Conservation (phyloP, 225 moss, liverwort and hornwort genomes). For the Bryum argenteum region DNA sequence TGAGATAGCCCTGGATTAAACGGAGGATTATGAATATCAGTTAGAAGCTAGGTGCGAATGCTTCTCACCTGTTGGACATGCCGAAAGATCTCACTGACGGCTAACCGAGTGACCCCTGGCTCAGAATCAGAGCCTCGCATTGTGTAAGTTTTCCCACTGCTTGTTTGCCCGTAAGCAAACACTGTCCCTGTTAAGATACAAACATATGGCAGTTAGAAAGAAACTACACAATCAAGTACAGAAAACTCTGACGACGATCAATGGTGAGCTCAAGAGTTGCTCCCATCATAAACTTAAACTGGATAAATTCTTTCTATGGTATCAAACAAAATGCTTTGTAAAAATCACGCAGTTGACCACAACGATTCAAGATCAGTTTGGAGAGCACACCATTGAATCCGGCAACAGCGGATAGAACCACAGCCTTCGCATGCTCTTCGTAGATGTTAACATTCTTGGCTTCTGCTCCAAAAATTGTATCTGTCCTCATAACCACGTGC, state of each 20-base stretch:
- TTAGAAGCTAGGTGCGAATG: constrained; percentile 2
- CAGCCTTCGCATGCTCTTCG: constrained; percentile 75
- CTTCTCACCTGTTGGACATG: constrained; percentile 60
- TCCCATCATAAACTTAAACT: too few relatives aligned
- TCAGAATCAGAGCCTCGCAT: too few relatives aligned
- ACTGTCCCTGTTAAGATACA: constrained; percentile 67
- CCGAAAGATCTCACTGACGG: too few relatives aligned
- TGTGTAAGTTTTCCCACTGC: too few relatives aligned
- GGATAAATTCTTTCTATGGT: too few relatives aligned
- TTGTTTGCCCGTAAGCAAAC: constrained; percentile 95
- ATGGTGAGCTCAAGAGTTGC: too few relatives aligned
- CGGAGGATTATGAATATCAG: background rate
- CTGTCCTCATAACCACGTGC: constrained; percentile 43
- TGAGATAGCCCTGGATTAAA: background rate
- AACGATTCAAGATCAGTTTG: background rate
- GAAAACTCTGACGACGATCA: too few relatives aligned
- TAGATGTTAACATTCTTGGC: constrained; percentile 81
- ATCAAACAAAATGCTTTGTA: background rate
- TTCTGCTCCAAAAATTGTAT: constrained; percentile 82
- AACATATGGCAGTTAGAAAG: constrained; percentile 10
- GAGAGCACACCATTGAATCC: constrained; percentile 78
- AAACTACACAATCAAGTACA: too few relatives aligned
- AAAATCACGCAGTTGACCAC: background rate
- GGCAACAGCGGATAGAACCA: constrained; percentile 74
- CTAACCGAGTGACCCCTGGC: too few relatives aligned